Evolutionary conservation across 2,329 filamentous ascomycete species (phyloP).

Genomic region (Xylaria polymorpha): DNA sequence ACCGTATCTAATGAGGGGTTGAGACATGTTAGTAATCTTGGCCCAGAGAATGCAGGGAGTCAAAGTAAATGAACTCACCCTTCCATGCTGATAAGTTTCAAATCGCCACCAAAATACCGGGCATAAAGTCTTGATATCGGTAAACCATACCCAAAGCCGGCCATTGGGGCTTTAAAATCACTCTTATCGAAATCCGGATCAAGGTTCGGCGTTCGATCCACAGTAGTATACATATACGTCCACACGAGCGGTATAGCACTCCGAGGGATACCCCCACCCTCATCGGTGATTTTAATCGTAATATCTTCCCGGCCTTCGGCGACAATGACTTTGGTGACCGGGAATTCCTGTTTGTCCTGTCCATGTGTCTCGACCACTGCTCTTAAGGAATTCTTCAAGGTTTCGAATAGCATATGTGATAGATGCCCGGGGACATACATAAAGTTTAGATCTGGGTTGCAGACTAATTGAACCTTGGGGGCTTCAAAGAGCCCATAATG

Average conservation of each 20-base stretch:
- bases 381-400: conserved; percentile 96
- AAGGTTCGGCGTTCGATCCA: conserved; percentile 92
- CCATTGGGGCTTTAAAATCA: conserved; percentile 99
- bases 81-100: conserved; percentile 99
- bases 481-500: conserved; percentile 98
- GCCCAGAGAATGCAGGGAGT: not conserved
- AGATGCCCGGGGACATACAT: conserved; percentile 99
- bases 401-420: conserved; percentile 99
- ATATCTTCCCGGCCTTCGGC: conserved; percentile 98
- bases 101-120: conserved; percentile 94
- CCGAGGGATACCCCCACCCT: conserved; percentile 93
- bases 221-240: conserved; percentile 99
- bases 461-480: conserved; percentile 95
- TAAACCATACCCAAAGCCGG: conserved; percentile 96
- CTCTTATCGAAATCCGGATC: conserved; percentile 99
- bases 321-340: conserved; percentile 96
- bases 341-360: conserved; percentile 94
- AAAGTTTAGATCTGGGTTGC: conserved; percentile 93
- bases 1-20: conserved; percentile 75
- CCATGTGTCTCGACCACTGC: conserved; percentile 97
- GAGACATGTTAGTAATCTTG: conserved; percentile 18
- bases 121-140: conserved; percentile 95
- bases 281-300: conserved; percentile 97
- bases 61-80: conserved; percentile 70
- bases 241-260: conserved; percentile 97